Conservation (phyloP, 73 alveolate genomes). For the Uronychia binucleata region DNA sequence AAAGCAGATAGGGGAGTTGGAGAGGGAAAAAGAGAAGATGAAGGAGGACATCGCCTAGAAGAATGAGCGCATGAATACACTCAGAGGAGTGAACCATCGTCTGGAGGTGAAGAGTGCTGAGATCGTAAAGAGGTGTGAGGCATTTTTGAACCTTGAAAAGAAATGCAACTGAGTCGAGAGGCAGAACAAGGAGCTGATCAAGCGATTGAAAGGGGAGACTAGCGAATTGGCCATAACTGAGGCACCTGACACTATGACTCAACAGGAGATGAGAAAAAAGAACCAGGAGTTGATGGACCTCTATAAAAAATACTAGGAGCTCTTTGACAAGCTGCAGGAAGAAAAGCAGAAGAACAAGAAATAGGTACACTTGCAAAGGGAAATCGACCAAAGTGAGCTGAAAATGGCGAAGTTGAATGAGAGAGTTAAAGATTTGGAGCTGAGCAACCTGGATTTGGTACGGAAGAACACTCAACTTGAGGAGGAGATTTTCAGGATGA, state of each 20-base stretch:
- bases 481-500: neutral
- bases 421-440: neutral
- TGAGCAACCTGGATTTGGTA: neutral
- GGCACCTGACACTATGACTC: neutral
- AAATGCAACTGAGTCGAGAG: neutral
- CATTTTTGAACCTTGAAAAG: neutral
- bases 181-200: neutral
- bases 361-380: neutral
- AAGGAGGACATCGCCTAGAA: neutral
- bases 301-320: neutral
- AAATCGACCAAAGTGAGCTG: neutral
- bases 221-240: neutral
- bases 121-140: conserved; percentile 4
- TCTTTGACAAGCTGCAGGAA: neutral
- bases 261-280: neutral
- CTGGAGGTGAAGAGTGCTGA: neutral
- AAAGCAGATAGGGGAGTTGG: neutral
- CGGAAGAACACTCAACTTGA: neutral
- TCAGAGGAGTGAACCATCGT: neutral
- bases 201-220: neutral
- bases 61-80: neutral
- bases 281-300: neutral
- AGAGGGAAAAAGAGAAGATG: neutral
- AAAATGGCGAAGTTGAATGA: neutral
- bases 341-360: neutral